phyloP scores from a whole-genome alignment of 2,329 filamentous ascomycete species.

The Trichoderma gracile region DNA sequence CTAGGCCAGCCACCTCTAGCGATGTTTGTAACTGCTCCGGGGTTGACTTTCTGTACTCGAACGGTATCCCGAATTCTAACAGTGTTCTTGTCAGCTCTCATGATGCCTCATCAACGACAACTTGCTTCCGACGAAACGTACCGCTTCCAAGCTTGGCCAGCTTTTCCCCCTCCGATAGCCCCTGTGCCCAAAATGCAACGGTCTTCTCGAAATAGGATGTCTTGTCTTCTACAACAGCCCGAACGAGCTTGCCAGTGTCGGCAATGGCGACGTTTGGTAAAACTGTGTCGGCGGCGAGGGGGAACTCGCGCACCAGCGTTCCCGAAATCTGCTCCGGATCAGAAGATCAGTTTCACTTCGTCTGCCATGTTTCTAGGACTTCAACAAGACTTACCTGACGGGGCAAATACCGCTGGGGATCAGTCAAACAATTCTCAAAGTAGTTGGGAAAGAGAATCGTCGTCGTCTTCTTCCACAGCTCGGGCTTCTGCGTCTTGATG shows the following conservation, averaged over 20 bases:
- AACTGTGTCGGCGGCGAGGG: not conserved
- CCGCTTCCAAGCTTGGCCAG: not conserved
- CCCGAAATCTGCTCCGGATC: not conserved
- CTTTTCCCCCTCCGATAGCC: not conserved
- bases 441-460: slow-evolving; percentile 4
- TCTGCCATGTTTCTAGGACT: not conserved
- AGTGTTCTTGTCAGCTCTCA: not conserved
- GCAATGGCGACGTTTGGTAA: slow-evolving; percentile 1
- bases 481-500: not conserved
- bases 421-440: slow-evolving; percentile 3
- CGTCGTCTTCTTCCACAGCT: slow-evolving; percentile 5
- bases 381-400: not conserved
- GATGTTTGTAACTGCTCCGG: not conserved
- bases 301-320: not conserved
- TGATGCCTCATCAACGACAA: not conserved
- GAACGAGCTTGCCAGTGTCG: slow-evolving; percentile 8
- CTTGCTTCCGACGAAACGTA: not conserved
- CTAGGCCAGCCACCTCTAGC: not conserved
- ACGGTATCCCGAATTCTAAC: not conserved
- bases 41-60: not conserved
- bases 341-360: not conserved
- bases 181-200: not conserved
- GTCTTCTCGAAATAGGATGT: not conserved
- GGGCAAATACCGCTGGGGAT: not conserved
- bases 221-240: not conserved